Evolutionary conservation across 352 stramenopile species (phyloP).

Genomic region (Phytophthora tubulina): DNA sequence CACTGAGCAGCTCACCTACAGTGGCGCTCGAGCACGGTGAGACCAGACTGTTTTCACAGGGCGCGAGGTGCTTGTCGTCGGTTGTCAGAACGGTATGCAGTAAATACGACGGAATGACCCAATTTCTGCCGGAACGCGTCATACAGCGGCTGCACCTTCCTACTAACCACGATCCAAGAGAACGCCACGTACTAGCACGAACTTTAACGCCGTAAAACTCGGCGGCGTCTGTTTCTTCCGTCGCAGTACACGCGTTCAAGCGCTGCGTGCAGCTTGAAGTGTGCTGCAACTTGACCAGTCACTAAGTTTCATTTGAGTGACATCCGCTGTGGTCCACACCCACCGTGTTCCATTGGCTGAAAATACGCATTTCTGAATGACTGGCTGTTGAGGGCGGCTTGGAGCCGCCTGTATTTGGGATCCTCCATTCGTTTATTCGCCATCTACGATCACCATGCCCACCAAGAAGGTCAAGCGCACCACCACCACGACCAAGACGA

Average conservation of each 20-base stretch:
- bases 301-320: not conserved
- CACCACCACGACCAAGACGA: slow-evolving; percentile 66
- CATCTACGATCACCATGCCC: slow-evolving; percentile 87
- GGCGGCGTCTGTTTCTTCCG: no score
- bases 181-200: no score
- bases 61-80: no score
- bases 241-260: not conserved
- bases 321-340: not conserved
- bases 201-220: no score
- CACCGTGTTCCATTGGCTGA: slow-evolving; percentile 26
- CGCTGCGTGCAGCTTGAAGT: not conserved
- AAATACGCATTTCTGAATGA: slow-evolving; percentile 33
- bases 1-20: no score
- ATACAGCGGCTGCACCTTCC: no score
- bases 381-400: slow-evolving; percentile 33
- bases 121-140: no score
- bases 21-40: no score
- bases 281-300: not conserved
- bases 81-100: no score
- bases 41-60: no score
- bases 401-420: not conserved
- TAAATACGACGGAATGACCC: no score
- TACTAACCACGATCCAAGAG: no score
- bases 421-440: slow-evolving; percentile 86
- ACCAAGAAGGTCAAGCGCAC: slow-evolving; percentile 91